Evolutionary conservation across 768 basidiomycete genomes (phyloP), one percentile per base, ranked within the genome.

Genomic region (Lanmaoa pseudosensibilis): DNA sequence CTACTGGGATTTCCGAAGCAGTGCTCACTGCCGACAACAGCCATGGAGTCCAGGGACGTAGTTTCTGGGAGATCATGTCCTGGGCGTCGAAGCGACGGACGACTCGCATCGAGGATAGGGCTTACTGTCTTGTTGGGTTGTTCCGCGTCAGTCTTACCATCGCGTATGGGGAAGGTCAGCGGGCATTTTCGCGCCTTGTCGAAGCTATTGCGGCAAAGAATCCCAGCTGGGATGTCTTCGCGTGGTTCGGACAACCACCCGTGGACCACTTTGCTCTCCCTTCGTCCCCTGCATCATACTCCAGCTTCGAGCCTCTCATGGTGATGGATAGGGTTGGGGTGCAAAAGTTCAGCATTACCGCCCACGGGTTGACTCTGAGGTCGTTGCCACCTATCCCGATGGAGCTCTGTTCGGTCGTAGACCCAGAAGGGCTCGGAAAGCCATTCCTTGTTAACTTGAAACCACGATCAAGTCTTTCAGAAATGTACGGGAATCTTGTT

Each of bases 31-130:
- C 44, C 0, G 46, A 55, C 3, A 55, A 54, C 27, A 36, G 36
- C 39, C 43, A 27, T 4, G 50, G 25, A 19, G 34, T 46, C 27
- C 36, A 37, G 15, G 46, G 55, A 15, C n/a, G 39, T 38, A 39
- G 36, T 1, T 36, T 58, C 43, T 52, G 48, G 33, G 55, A 65
- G 27, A 57, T 46, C 36, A 58, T 69, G 44, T 46, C 30, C 19
- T 69, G 68, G 65, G 65, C 63, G 7, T 62, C 68, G 27, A 53
- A 34, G 33, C 52, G 68, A 44, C 47, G 49, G 23, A 69, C 68
- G 9, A 67, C 56, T 25, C 56, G 46, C n/a, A 19, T 50, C 10
- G 66, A 70, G n/a, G 69, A 69, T 27, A 51, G 33, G 13, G 64
- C 66, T 2, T 69, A 67, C 46, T 64, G 50, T 27, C 55, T 69